phyloP scores from a whole-genome alignment of 768 basidiomycete species.

The Cubamyces lactineus region DNA sequence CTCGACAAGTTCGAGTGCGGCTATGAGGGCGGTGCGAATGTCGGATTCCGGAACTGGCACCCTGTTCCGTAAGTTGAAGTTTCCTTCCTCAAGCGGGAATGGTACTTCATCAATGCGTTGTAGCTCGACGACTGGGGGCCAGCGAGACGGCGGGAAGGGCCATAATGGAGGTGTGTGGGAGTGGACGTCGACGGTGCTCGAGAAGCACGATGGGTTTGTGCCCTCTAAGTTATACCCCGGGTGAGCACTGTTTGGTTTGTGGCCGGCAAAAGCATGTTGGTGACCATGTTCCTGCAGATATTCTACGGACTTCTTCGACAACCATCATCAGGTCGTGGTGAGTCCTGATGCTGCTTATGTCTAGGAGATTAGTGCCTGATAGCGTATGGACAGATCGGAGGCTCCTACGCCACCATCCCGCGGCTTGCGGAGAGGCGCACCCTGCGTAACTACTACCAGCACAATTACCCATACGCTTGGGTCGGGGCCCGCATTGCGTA shows the following conservation, averaged over 20 bases:
- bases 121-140: constrained; percentile 71
- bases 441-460: constrained; percentile 90
- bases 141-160: constrained; percentile 55
- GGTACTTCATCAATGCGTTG: not conserved
- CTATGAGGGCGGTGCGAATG: constrained; percentile 77
- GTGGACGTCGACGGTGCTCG: constrained; percentile 88
- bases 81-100: not conserved
- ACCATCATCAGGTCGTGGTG: constrained; percentile 84
- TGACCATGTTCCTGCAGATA: constrained; percentile 47
- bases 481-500: constrained; percentile 74
- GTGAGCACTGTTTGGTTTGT: constrained; percentile 39
- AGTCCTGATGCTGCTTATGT: constrained; percentile 37
- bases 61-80: constrained; percentile 73
- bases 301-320: constrained; percentile 91
- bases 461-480: constrained; percentile 90
- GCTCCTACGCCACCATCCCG: constrained; percentile 86
- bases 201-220: constrained; percentile 72
- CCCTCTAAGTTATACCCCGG: constrained; percentile 86
- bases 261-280: not conserved
- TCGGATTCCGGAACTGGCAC: constrained; percentile 94
- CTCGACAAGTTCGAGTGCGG: constrained; percentile 73
- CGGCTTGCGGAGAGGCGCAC: constrained; percentile 75
- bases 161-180: constrained; percentile 98
- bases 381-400: constrained; percentile 87
- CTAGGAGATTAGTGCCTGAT: no score